These are phyloP conservation scores for Boletellus ananas DNA, from an alignment of 768 basidiomycete species.

Conservation along the genomic window DNA sequence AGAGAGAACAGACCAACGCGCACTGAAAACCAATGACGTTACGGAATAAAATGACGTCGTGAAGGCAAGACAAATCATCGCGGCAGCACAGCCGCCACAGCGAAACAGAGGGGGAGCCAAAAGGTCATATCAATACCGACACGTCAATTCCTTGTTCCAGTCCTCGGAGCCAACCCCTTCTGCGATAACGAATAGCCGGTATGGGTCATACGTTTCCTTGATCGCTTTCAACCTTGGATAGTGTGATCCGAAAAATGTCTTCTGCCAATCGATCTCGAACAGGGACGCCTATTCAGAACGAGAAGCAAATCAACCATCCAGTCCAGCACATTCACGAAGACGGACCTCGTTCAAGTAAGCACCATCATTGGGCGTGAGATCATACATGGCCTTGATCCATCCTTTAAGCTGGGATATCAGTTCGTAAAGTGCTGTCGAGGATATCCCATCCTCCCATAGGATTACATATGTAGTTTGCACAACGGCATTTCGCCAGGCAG, in stretches of 20 bases:
- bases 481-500: constrained; percentile 44
- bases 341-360: constrained; percentile 49
- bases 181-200: constrained; percentile 9
- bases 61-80: too few species aligned
- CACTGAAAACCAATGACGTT: too few species aligned
- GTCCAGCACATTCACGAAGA: background rate
- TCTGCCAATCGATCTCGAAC: constrained; percentile 38
- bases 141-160: constrained; percentile 11
- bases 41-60: too few species aligned
- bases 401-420: constrained; percentile 10
- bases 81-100: too few species aligned
- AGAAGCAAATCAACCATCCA: too few species aligned
- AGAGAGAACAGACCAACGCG: too few species aligned
- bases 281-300: constrained; percentile 36
- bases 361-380: constrained; percentile 32
- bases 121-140: constrained; percentile 2
- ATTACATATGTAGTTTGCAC: constrained; percentile 25
- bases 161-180: constrained; percentile 27
- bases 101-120: too few species aligned
- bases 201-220: constrained; percentile 29
- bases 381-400: constrained; percentile 28
- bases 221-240: constrained; percentile 38
- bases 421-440: constrained; percentile 11
- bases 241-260: constrained; percentile 46
- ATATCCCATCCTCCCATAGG: constrained; percentile 21